phyloP scores from a whole-genome alignment of 371 early-diverging fungal species.

The Phascolomyces articulosus region DNA sequence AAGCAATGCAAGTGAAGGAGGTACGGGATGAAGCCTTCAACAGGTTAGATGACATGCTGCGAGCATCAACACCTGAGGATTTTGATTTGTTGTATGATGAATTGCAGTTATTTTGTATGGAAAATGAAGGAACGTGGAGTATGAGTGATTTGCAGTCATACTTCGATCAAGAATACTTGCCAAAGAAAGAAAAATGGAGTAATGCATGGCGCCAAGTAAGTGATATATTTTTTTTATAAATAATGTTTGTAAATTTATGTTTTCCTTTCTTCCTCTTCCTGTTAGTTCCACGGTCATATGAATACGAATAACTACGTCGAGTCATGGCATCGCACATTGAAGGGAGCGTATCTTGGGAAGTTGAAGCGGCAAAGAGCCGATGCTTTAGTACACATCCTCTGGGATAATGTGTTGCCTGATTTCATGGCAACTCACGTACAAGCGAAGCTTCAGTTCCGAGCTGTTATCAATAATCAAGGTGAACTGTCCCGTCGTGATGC shows the following conservation, averaged over 20 bases:
- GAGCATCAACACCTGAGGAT: not conserved
- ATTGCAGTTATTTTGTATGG: not conserved
- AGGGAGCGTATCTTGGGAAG: not conserved
- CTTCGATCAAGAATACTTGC: constrained; percentile 1
- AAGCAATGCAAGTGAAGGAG: not conserved
- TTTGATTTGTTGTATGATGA: not conserved
- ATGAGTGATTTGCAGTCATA: not conserved
- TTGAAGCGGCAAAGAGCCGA: constrained; percentile 1
- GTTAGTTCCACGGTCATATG: not conserved
- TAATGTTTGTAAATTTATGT: not conserved
- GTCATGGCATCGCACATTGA: constrained; percentile 11
- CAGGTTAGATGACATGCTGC: not conserved
- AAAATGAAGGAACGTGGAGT: not conserved
- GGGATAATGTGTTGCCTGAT: not conserved
- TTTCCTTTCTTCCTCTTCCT: too few relatives aligned
- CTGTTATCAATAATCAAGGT: not conserved
- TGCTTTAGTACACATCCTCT: constrained; percentile 3
- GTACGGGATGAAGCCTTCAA: constrained; percentile 1
- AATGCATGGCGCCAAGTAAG: not conserved
- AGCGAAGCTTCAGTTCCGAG: not conserved
- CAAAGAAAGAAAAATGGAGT: constrained; percentile 7
- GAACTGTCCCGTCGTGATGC: not conserved
- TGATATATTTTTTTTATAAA: not conserved
- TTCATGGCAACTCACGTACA: not conserved
- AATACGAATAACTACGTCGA: constrained; percentile 16